Evolutionary conservation across 164 flowering plant genomes (phyloP), one percentile per base, ranked within the genome.

Genomic region (Aristolochia fimbriata): DNA sequence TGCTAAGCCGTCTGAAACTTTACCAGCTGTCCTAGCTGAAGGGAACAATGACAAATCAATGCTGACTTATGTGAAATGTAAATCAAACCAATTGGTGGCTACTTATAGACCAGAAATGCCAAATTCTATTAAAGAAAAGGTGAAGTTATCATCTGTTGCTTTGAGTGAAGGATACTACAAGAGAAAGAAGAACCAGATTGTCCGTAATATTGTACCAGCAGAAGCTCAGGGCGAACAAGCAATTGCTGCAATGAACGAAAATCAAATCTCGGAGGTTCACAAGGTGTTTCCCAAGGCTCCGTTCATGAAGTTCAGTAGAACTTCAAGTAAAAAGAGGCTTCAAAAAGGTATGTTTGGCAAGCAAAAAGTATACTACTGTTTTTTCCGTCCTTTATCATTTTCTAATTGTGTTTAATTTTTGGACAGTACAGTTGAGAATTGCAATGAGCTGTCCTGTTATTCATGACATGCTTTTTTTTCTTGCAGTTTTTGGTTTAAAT

Each of bases 71-170:
- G 82, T 82, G 11, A 91, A 86, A 75, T 77, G 68, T 57, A 82
- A 78, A 59, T 74, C 83, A 53, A 74, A 87, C 78, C 95, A 87
- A 70, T 73, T 89, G 77, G 75, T 85, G 76, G 86, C 85, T 53
- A 67, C 88, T 68, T 68, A 80, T 23, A 68, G 57, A 68, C 22
- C 75, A 37, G 65, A 58, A 47, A 24, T 24, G 47, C 6, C 20
- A 55, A 67, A 61, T 13, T 12, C 51, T 16, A 60, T 43, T 58
- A 57, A 60, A 22, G 77, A 79, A 63, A 80, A 75, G 64, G 57
- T 22, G 5, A 71, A 70, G 64, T 15, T 70, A 47, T 11, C 54
- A 27, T 31, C 61, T 13, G 47, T 54, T 6, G 31, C 47, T 49
- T 47, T 65, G 22, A 70, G 76, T 53, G 83, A 80, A 73, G 68